phyloP scores from a whole-genome alignment of 2,329 filamentous ascomycete species.

The Apiospora saccharicola region DNA sequence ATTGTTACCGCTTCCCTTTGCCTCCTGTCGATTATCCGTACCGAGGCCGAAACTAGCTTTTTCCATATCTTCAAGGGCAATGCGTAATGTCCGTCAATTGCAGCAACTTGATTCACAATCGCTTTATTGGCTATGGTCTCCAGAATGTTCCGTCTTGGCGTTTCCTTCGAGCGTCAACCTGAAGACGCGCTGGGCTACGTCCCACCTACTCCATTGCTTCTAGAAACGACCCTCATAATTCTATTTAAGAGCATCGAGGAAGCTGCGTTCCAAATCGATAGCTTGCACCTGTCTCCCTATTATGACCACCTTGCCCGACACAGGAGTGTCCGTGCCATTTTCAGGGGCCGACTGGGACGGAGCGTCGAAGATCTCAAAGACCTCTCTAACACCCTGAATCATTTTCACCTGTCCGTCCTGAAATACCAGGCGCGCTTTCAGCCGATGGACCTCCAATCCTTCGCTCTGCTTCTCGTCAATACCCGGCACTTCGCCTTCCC shows the following conservation, averaged over 20 bases:
- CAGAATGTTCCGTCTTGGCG: not conserved
- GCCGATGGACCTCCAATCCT: constrained; percentile 81
- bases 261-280: constrained; percentile 59
- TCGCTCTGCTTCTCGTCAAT: constrained; percentile 43
- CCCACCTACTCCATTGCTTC: not conserved
- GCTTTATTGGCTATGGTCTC: not conserved
- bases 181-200: not conserved
- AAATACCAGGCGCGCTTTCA: constrained; percentile 81
- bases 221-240: constrained; percentile 15
- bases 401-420: constrained; percentile 73
- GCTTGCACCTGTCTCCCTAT: constrained; percentile 65
- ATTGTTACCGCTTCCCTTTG: not conserved
- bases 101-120: not conserved
- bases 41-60: not conserved
- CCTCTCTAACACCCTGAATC: constrained; percentile 88
- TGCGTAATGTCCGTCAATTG: not conserved
- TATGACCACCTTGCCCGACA: constrained; percentile 66
- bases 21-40: not conserved
- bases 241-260: constrained; percentile 31
- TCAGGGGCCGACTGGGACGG: constrained; percentile 34
- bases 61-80: not conserved
- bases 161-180: not conserved
- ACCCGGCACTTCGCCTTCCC: constrained; percentile 73
- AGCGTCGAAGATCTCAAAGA: constrained; percentile 87
- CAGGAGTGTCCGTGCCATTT: constrained; percentile 29